These are phyloP conservation scores for Vittaforma corneae DNA, from an alignment of 371 early-diverging fungal genomes.

Conservation along the genomic window DNA sequence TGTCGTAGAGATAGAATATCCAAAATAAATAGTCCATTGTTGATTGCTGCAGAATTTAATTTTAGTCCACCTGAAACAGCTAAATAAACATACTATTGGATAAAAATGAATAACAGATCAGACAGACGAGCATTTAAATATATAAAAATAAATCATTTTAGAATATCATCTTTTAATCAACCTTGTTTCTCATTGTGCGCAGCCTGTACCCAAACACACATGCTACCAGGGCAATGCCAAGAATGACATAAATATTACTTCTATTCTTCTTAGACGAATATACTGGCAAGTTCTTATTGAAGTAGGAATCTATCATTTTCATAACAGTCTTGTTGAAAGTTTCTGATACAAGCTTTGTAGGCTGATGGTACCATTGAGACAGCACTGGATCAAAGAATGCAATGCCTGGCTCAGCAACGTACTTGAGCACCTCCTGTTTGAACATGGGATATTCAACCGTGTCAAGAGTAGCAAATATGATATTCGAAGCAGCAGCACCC, in stretches of 20 bases:
- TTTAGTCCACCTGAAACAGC: no score
- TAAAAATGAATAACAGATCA: no score
- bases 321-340: constrained; percentile 32
- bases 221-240: no score
- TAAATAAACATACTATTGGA: no score
- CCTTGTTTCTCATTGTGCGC: no score
- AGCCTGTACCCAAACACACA: no score
- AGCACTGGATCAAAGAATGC: constrained; percentile 57
- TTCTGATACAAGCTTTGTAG: constrained; percentile 25
- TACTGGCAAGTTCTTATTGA: constrained; percentile 16
- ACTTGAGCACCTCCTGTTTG: constrained; percentile 49
- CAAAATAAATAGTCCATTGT: not conserved
- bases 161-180: no score
- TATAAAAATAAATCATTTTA: no score
- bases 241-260: constrained; percentile 8
- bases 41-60: not conserved
- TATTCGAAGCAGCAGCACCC: constrained; percentile 55
- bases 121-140: no score
- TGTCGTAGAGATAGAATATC: not conserved
- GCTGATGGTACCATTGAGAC: constrained; percentile 49
- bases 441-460: constrained; percentile 56
- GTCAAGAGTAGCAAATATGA: constrained; percentile 55
- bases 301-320: constrained; percentile 20
- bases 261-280: constrained; percentile 28
- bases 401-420: constrained; percentile 41